Evolutionary conservation across 2,329 filamentous ascomycete species (phyloP).

Genomic region (Lachnellula subtilissima): DNA sequence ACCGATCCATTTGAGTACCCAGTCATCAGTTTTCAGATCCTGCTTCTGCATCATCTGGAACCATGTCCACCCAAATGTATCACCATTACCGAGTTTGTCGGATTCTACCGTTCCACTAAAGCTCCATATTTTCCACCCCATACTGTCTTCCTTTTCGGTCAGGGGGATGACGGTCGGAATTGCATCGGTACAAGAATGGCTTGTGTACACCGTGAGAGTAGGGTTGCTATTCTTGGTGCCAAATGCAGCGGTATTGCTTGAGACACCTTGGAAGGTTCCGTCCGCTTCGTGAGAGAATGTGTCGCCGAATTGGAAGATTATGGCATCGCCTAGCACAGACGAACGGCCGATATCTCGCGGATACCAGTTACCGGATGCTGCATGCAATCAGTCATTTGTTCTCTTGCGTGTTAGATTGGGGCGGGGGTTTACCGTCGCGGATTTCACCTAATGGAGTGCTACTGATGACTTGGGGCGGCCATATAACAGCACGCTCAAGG

Average conservation of each 20-base stretch:
- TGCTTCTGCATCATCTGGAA: slow-evolving; percentile 6
- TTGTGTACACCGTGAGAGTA: too few species aligned
- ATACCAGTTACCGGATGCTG: slow-evolving; percentile 13
- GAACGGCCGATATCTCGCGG: slow-evolving; percentile 20
- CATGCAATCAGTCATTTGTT: too few species aligned
- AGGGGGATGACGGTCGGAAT: too few species aligned
- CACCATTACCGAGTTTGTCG: not conserved
- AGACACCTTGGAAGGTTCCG: slow-evolving; percentile 10
- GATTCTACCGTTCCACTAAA: slow-evolving; percentile 13
- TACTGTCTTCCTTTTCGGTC: not conserved
- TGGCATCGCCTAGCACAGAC: slow-evolving; percentile 6
- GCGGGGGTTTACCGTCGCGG: too few species aligned
- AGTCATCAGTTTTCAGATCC: not conserved
- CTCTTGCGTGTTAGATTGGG: too few species aligned
- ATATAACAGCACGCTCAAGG: too few species aligned
- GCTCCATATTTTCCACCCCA: slow-evolving; percentile 8
- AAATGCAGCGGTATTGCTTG: slow-evolving; percentile 9
- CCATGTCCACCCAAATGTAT: slow-evolving; percentile 6
- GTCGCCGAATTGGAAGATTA: slow-evolving; percentile 22
- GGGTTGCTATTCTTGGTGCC: not conserved
- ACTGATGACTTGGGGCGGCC: too few species aligned
- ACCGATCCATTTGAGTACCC: slow-evolving; percentile 1
- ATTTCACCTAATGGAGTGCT: too few species aligned
- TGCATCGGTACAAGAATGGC: too few species aligned
- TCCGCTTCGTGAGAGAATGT: slow-evolving; percentile 15